Evolutionary conservation across 2,329 filamentous ascomycete genomes (phyloP).

Genomic region (Esteya vermicola): DNA sequence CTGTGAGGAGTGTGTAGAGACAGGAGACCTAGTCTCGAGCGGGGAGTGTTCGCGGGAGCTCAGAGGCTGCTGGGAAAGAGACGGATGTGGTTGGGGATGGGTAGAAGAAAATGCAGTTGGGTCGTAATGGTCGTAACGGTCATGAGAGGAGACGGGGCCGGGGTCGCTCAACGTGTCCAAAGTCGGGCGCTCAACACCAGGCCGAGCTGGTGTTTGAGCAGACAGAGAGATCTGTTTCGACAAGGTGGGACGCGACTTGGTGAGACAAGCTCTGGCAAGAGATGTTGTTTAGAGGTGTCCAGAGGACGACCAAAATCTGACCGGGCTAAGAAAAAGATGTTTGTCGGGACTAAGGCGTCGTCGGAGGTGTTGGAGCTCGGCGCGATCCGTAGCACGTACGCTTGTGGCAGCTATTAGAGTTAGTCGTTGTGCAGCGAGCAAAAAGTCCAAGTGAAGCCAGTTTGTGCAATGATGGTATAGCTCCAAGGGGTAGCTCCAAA

Average conservation of each 20-base stretch:
- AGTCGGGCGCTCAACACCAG: slow-evolving; percentile 8
- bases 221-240: slow-evolving; percentile 6
- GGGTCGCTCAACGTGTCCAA: slow-evolving; percentile 8
- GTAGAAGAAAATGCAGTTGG: slow-evolving; percentile 22
- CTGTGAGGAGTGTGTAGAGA: slow-evolving; percentile 24
- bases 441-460: too few relatives aligned
- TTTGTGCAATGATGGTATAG: too few relatives aligned
- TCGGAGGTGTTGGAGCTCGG: too few relatives aligned
- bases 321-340: too few relatives aligned
- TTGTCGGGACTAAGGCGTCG: too few relatives aligned
- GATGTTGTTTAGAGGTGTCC: too few relatives aligned
- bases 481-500: too few relatives aligned
- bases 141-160: slow-evolving; percentile 21
- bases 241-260: slow-evolving; percentile 5
- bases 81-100: slow-evolving; percentile 24
- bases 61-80: slow-evolving; percentile 20
- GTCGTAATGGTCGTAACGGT: slow-evolving; percentile 41
- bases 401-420: too few relatives aligned
- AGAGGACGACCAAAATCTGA: too few relatives aligned
- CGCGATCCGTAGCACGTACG: too few relatives aligned
- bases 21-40: slow-evolving; percentile 25
- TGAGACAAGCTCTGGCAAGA: not conserved
- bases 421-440: too few relatives aligned
- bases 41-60: slow-evolving; percentile 11
- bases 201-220: slow-evolving; percentile 7